Conservation (phyloP, 208 protist genomes). For the Strigomonas culicis region DNA sequence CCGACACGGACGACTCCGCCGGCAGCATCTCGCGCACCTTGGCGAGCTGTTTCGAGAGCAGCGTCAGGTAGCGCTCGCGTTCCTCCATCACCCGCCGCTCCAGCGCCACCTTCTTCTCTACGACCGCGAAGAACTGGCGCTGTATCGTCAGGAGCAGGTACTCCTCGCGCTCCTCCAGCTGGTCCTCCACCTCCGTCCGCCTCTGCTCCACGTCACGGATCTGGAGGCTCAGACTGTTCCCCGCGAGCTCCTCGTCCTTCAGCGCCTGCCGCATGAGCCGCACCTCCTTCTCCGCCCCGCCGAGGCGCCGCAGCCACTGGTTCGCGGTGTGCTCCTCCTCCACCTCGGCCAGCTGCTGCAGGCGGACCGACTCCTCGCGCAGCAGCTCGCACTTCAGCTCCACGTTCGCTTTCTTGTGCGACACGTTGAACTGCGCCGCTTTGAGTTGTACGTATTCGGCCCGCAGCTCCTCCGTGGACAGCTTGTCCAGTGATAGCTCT, state of each 20-base stretch:
- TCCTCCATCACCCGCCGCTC: slow-evolving; percentile 72
- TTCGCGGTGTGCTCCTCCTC: slow-evolving; percentile 79
- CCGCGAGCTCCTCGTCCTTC: slow-evolving; percentile 48
- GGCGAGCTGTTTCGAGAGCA: slow-evolving; percentile 35
- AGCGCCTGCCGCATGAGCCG: slow-evolving; percentile 39
- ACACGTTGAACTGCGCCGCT: slow-evolving; percentile 26
- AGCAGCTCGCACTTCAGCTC: slow-evolving; percentile 50
- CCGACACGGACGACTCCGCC: not conserved
- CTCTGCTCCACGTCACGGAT: slow-evolving; percentile 52
- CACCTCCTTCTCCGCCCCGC: slow-evolving; percentile 52
- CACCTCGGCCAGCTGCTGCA: slow-evolving; percentile 66
- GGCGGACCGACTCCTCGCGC: slow-evolving; percentile 62
- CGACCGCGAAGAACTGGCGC: slow-evolving; percentile 60
- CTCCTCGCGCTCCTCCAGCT: slow-evolving; percentile 66
- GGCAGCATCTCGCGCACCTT: slow-evolving; percentile 17
- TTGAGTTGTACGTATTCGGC: slow-evolving; percentile 54
- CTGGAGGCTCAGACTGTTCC: slow-evolving; percentile 28
- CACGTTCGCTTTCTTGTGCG: slow-evolving; percentile 34
- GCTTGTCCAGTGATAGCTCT: slow-evolving; percentile 23
- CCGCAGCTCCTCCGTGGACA: slow-evolving; percentile 58
- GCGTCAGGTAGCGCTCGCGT: slow-evolving; percentile 60
- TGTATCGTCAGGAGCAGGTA: slow-evolving; percentile 63
- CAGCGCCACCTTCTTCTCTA: slow-evolving; percentile 48
- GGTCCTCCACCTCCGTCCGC: slow-evolving; percentile 55
- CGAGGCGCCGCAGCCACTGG: slow-evolving; percentile 66